Conservation (phyloP, 495 filamentous ascomycete species). For the Penicillium lagena region DNA sequence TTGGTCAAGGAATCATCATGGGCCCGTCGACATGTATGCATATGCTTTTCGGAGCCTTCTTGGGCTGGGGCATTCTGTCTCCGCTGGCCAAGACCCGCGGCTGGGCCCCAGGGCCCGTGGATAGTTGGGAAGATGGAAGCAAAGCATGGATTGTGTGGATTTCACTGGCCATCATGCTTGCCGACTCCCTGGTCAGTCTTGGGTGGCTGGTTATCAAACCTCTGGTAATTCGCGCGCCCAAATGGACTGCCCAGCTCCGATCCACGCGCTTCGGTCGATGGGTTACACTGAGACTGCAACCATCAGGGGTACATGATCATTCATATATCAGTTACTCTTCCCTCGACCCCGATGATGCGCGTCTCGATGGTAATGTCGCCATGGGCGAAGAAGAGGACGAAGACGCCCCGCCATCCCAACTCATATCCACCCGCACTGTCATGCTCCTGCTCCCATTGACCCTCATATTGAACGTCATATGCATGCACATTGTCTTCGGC, state of each 20-base stretch:
- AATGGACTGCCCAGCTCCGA: slow-evolving; percentile 22
- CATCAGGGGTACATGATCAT: slow-evolving; percentile 9
- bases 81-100: slow-evolving; percentile 77
- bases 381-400: slow-evolving; percentile 35
- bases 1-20: slow-evolving; percentile 80
- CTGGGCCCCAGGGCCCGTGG: slow-evolving; percentile 83
- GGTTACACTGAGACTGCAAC: slow-evolving; percentile 14
- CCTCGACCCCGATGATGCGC: slow-evolving; percentile 15
- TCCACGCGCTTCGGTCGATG: slow-evolving; percentile 20
- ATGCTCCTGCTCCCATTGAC: slow-evolving; percentile 68
- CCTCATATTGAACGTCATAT: slow-evolving; percentile 68
- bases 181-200: slow-evolving; percentile 83
- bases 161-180: slow-evolving; percentile 92
- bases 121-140: slow-evolving; percentile 83
- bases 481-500: slow-evolving; percentile 76
- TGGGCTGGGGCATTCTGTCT: slow-evolving; percentile 89
- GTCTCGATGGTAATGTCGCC: slow-evolving; percentile 2
- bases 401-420: slow-evolving; percentile 79
- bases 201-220: slow-evolving; percentile 70
- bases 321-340: slow-evolving; percentile 37
- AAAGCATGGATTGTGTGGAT: slow-evolving; percentile 99
- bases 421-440: slow-evolving; percentile 68
- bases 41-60: slow-evolving; percentile 85
- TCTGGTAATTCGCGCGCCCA: slow-evolving; percentile 36
- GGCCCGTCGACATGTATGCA: slow-evolving; percentile 83